phyloP scores from a whole-genome alignment of 345 rosid genomes.

The Mercurialis annua region DNA sequence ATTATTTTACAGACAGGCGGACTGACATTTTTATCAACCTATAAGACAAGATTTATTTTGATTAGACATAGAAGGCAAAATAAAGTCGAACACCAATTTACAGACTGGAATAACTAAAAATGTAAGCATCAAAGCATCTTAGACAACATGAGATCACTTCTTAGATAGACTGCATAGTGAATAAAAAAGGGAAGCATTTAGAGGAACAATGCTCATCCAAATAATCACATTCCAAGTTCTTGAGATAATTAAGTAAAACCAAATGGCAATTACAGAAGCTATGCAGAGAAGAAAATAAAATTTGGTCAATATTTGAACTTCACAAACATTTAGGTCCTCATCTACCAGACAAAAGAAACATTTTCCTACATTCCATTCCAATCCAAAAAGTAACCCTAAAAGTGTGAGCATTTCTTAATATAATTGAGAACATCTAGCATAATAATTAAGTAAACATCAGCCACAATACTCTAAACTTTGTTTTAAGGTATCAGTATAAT shows the following conservation, averaged over 20 bases:
- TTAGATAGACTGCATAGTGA: neutral
- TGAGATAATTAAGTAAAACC: neutral
- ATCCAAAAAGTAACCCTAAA: no score
- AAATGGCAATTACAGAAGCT: neutral
- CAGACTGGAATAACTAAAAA: neutral
- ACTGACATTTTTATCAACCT: constrained; percentile 46
- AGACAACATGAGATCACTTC: neutral
- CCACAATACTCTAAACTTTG: no score
- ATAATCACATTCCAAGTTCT: neutral
- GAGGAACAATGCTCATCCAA: neutral
- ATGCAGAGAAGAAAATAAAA: no score
- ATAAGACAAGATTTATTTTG: neutral
- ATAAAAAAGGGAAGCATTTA: neutral
- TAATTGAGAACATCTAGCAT: no score
- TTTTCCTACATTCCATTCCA: no score
- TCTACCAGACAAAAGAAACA: no score
- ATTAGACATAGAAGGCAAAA: neutral
- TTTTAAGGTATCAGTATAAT: no score
- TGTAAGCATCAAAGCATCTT: neutral
- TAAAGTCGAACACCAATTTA: neutral
- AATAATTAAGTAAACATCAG: no score
- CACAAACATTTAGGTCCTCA: no score
- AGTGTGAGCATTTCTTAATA: no score
- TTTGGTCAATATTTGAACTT: no score
- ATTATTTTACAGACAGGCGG: constrained; percentile 70